A percentile compares a stretch with the other conserved stretches of the same genome.
phyloP scores from a whole-genome alignment of 177 flowering plant genomes.

The Telopea speciosissima region DNA sequence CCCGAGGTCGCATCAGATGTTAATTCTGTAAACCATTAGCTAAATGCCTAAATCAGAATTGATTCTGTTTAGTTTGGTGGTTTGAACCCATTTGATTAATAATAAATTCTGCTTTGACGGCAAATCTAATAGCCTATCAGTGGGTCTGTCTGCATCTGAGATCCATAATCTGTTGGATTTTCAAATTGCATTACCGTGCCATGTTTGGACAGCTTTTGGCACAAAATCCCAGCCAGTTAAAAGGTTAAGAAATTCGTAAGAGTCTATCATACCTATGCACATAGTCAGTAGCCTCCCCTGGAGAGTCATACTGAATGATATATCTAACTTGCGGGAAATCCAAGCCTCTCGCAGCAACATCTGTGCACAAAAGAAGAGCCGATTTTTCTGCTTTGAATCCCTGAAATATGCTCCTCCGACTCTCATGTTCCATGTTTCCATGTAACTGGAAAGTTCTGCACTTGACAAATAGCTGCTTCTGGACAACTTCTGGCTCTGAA shows the following conservation, averaged over 20 bases:
- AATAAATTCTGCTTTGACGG: too few species aligned
- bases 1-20: too few species aligned
- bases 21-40: too few species aligned
- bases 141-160: too few species aligned
- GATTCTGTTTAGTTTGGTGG: too few species aligned
- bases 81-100: too few species aligned
- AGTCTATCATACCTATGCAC: slow-evolving; percentile 67
- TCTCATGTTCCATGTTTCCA: slow-evolving; percentile 90
- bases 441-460: slow-evolving; percentile 70
- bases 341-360: slow-evolving; percentile 92
- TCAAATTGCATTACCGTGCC: too few species aligned
- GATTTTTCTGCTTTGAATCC: slow-evolving; percentile 65
- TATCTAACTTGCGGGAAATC: slow-evolving; percentile 86
- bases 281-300: slow-evolving; percentile 95
- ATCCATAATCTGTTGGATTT: too few species aligned
- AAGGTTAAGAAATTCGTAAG: background rate
- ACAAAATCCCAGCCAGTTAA: background rate
- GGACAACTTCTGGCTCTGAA: slow-evolving; percentile 25
- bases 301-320: slow-evolving; percentile 94
- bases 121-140: too few species aligned
- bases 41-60: too few species aligned
- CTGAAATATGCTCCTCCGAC: slow-evolving; percentile 61
- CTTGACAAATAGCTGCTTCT: slow-evolving; percentile 36
- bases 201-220: too few species aligned
- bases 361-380: slow-evolving; percentile 82